Evolutionary conservation across 2,329 filamentous ascomycete species (phyloP), one percentile per base, ranked within the genome.

Genomic region (Aspergillus quadrilineatus): DNA sequence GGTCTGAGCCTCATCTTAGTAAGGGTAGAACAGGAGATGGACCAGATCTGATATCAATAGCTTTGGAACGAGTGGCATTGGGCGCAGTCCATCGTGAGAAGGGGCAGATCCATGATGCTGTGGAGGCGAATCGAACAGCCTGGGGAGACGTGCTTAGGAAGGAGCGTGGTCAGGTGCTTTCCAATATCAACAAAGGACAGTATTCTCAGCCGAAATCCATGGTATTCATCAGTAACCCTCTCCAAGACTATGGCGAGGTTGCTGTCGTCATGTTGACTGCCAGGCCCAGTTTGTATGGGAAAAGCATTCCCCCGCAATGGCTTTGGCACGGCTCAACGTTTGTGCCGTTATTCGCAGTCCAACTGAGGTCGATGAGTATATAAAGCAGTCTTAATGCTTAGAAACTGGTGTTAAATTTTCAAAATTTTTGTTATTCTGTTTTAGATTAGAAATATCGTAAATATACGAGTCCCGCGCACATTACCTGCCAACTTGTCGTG

Each of bases 241-340:
- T 36, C 8, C 9, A 9, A 36, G 14, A 36, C 14, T 9, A 15
- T 41, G 7, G 2, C 6, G 3, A 22, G 6, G 17, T 7, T 17
- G 10, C 9, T 34, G 29, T 12, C 17, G 28, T 14, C 34, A 28
- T 32, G 22, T 6, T 6, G 6, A 14, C 43, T 34, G 41, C 22
- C 49, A 10, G 57, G 62, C 60, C 57, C 60, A 64, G 59, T 64
- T 61, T 63, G 59, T 63, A 64, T 65, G 61, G 55, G 50, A 22
- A 53, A 47, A 46, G 1, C n/a, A 7, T 50, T 14, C 57, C 63
- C 59, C 59, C 52, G 39, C 50, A 63, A 57, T 41, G 10, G 57
- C 51, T 56, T 60, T 59, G 43, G 54, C 52, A 63, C 53, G 32
- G 22, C 26, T 7, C 22, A 64, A 42, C 59, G 56, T 53, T 62